phyloP scores from a whole-genome alignment of 225 moss, liverwort and hornwort genomes.

The Sphagnum tenellum region DNA sequence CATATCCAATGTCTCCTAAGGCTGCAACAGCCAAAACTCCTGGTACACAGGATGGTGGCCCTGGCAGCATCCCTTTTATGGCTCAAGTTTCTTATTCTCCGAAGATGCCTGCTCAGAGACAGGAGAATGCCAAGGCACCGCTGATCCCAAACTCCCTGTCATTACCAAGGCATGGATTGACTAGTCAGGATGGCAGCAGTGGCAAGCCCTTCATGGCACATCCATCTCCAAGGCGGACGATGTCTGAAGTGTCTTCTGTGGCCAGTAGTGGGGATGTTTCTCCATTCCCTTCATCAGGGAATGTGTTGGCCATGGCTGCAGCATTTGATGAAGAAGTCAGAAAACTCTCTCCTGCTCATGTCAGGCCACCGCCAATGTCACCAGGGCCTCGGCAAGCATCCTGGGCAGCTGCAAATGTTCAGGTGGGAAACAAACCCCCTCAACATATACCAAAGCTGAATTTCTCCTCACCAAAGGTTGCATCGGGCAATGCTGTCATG shows the following conservation, averaged over 20 bases:
- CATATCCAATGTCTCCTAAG: slow-evolving; percentile 13
- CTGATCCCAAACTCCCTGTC: not conserved
- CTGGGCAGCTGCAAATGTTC: slow-evolving; percentile 9
- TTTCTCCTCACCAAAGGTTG: slow-evolving; percentile 10
- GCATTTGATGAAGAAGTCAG: slow-evolving; percentile 36
- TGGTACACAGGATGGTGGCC: not conserved
- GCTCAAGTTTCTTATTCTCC: not conserved
- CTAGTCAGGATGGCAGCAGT: slow-evolving; percentile 3
- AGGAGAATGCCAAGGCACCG: not conserved
- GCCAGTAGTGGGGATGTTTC: slow-evolving; percentile 18
- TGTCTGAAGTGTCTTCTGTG: slow-evolving; percentile 10
- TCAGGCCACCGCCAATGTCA: slow-evolving; percentile 16
- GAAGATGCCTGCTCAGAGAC: not conserved
- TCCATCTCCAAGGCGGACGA: slow-evolving; percentile 9
- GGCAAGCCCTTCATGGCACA: slow-evolving; percentile 11
- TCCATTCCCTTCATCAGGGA: slow-evolving; percentile 42
- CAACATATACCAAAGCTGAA: slow-evolving; percentile 38
- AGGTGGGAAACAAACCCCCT: slow-evolving; percentile 12
- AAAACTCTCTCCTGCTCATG: slow-evolving; percentile 15
- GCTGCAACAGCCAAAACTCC: slow-evolving; percentile 11
- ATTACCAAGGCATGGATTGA: no score
- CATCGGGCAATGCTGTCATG: slow-evolving; percentile 2
- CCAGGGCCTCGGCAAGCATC: slow-evolving; percentile 5
- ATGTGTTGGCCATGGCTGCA: slow-evolving; percentile 49
- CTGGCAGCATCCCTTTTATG: no score